phyloP scores from a whole-genome alignment of 2,329 filamentous ascomycete genomes.

The Fusarium palustre region DNA sequence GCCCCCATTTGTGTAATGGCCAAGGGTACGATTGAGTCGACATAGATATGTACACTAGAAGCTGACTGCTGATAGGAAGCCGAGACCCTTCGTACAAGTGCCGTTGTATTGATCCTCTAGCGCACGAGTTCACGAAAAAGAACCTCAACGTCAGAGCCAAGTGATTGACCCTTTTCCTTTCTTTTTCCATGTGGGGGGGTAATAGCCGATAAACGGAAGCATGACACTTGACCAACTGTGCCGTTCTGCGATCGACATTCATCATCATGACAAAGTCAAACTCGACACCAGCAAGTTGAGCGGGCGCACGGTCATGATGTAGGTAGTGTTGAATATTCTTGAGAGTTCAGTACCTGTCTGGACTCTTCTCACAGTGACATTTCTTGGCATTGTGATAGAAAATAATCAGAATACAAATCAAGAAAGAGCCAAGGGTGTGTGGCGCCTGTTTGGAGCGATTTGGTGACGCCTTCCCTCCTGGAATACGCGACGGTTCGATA shows the following conservation, averaged over 20 bases:
- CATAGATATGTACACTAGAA: not conserved
- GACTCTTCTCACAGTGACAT: conserved; percentile 5
- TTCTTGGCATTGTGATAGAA: conserved; percentile 16
- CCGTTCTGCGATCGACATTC: conserved; percentile 26
- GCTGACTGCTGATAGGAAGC: not conserved
- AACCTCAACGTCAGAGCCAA: not conserved
- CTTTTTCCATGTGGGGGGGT: conserved; percentile 6
- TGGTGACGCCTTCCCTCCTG: conserved; percentile 31
- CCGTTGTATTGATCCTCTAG: conserved; percentile 2
- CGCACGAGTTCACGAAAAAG: conserved; percentile 4
- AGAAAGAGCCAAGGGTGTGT: conserved; percentile 9
- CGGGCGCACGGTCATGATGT: not conserved
- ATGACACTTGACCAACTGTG: conserved; percentile 5
- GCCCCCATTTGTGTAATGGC: not conserved
- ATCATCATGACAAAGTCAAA: conserved; percentile 6
- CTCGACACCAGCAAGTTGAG: not conserved
- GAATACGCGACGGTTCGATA: conserved; percentile 30
- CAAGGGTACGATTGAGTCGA: not conserved
- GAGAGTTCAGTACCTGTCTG: not conserved
- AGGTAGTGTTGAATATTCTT: not conserved
- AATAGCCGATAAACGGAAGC: conserved; percentile 4
- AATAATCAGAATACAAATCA: conserved; percentile 21
- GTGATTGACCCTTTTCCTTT: conserved; percentile 3
- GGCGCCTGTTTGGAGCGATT: conserved; percentile 20
- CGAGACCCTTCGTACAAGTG: conserved; percentile 5